These are phyloP conservation scores for Euryodendron excelsum DNA, from an alignment of 148 eudicot species.

Conservation along the genomic window DNA sequence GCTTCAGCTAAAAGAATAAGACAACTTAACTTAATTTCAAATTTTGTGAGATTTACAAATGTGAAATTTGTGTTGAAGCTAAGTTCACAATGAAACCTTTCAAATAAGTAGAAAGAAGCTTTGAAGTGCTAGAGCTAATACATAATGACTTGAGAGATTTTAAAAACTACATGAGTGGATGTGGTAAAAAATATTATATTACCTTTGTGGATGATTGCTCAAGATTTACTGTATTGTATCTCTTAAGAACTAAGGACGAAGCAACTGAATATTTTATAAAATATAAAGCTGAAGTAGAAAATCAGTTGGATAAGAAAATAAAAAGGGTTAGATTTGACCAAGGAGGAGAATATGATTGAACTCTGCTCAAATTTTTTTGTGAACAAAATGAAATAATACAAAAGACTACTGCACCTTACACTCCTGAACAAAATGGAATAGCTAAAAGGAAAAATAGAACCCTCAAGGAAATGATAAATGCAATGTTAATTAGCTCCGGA, in stretches of 20 bases:
- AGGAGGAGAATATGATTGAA: constrained; percentile 13
- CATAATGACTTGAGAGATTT: neutral
- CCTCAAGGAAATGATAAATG: constrained; percentile 15
- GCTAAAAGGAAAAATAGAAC: constrained; percentile 17
- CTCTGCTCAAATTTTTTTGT: neutral
- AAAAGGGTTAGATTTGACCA: constrained; percentile 5
- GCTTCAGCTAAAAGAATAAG: neutral
- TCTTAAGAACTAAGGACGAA: constrained; percentile 1
- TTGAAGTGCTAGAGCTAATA: neutral
- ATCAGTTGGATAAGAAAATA: constrained; percentile 6
- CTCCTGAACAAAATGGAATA: neutral
- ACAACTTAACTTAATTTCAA: neutral
- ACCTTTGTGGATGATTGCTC: neutral
- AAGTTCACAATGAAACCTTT: neutral
- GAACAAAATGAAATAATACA: constrained; percentile 13
- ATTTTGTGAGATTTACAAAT: too few relatives aligned
- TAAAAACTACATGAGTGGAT: neutral
- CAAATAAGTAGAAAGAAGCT: neutral
- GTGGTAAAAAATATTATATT: neutral
- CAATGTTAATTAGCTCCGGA: constrained; percentile 8
- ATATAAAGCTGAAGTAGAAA: constrained; percentile 12
- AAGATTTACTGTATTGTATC: neutral
- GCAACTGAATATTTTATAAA: neutral
- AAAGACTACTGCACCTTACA: constrained; percentile 8
- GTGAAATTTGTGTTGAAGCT: neutral